A percentile compares a stretch with the other conserved stretches of the same genome.
Evolutionary conservation across 2,329 filamentous ascomycete species (phyloP).

Genomic region (Xylaria sp.): DNA sequence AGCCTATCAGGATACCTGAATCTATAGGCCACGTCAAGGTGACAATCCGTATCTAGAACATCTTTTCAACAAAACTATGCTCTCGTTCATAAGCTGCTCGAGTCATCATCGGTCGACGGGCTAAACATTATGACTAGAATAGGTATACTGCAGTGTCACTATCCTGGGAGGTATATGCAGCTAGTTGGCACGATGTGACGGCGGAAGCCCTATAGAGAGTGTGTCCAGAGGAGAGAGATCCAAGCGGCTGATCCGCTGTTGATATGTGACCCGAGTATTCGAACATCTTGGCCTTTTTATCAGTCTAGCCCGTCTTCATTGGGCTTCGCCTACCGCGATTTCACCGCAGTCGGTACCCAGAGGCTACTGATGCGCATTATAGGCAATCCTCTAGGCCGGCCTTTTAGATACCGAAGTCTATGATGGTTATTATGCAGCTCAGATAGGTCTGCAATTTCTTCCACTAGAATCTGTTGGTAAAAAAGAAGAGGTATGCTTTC

Average conservation of each 20-base stretch:
- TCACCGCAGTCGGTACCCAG: neutral
- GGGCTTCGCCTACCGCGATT: slow-evolving; percentile 1
- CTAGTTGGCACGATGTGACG: slow-evolving; percentile 50
- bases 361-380: neutral
- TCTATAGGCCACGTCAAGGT: slow-evolving; percentile 11
- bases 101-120: slow-evolving; percentile 44
- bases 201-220: slow-evolving; percentile 40
- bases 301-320: slow-evolving; percentile 2
- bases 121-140: slow-evolving; percentile 52
- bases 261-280: slow-evolving; percentile 15
- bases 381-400: neutral
- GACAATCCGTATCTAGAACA: slow-evolving; percentile 28
- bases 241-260: slow-evolving; percentile 12
- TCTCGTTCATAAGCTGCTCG: slow-evolving; percentile 32
- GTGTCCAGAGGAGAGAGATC: slow-evolving; percentile 38
- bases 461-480: neutral
- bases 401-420: neutral
- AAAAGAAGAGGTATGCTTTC: neutral
- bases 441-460: slow-evolving; percentile 14
- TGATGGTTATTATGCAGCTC: neutral
- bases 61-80: slow-evolving; percentile 36
- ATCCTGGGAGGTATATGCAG: slow-evolving; percentile 54
- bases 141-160: slow-evolving; percentile 44
- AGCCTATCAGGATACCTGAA: neutral
- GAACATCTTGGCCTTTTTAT: slow-evolving; percentile 6